Conservation (phyloP, 2,329 filamentous ascomycete genomes). For the Davidsoniella neocaledoniae region DNA sequence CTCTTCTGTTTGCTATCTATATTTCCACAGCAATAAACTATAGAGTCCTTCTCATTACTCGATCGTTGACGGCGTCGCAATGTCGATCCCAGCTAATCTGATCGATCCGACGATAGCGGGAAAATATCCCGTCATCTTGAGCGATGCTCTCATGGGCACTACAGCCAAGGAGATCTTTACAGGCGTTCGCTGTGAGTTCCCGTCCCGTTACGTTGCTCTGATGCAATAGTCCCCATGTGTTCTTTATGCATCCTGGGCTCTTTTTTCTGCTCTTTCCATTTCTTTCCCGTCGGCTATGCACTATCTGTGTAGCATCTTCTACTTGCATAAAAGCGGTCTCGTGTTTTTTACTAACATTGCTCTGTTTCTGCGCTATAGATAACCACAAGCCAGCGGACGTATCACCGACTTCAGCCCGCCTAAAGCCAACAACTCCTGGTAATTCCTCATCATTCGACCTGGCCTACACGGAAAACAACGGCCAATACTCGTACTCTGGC, state of each 20-base stretch:
- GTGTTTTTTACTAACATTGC: not conserved
- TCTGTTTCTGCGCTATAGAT: slow-evolving; percentile 24
- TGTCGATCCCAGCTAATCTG: slow-evolving; percentile 14
- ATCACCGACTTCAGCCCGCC: slow-evolving; percentile 30
- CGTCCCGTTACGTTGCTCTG: not conserved
- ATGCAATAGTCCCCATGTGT: slow-evolving; percentile 16
- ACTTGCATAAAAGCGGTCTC: not conserved
- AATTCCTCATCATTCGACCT: slow-evolving; percentile 39
- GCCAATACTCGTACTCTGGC: slow-evolving; percentile 44
- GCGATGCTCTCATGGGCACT: slow-evolving; percentile 42
- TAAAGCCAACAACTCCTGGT: slow-evolving; percentile 32
- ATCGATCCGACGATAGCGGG: slow-evolving; percentile 44
- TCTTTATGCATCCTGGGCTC: not conserved
- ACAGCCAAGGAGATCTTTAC: slow-evolving; percentile 41
- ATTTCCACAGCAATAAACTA: not conserved
- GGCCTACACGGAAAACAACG: slow-evolving; percentile 35
- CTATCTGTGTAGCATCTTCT: not conserved
- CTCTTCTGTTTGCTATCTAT: not conserved
- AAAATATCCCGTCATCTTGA: slow-evolving; percentile 47
- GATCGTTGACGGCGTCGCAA: not conserved
- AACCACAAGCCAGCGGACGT: slow-evolving; percentile 43
- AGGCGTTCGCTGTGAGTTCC: slow-evolving; percentile 35
- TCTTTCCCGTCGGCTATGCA: not conserved
- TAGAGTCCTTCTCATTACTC: not conserved
- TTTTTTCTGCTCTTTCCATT: too few species aligned